phyloP scores from a whole-genome alignment of 306 rosid species.

The Gillenia trifoliata region DNA sequence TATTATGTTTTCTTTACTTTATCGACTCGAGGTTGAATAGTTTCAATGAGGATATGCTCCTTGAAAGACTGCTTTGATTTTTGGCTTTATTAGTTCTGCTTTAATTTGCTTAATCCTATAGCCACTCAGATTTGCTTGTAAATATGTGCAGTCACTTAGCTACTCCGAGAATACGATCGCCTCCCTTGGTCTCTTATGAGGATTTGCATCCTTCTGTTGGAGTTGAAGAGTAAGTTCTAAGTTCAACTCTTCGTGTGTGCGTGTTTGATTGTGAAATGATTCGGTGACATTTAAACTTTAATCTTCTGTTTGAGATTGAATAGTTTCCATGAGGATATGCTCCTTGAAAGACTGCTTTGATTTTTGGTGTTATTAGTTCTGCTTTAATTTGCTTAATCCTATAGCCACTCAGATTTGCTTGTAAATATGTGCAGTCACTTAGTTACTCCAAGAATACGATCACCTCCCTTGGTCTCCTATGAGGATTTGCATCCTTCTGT shows the following conservation, averaged over 20 bases:
- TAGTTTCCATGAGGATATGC: not conserved
- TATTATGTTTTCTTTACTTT: not conserved
- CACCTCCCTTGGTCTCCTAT: slow-evolving; percentile 30
- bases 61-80: not conserved
- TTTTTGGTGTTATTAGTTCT: not conserved
- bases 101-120: slow-evolving; percentile 17
- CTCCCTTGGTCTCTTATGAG: slow-evolving; percentile 27
- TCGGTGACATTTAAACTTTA: not conserved
- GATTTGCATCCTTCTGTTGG: slow-evolving; percentile 27
- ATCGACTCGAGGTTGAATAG: not conserved
- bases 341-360: not conserved
- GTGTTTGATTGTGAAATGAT: not conserved
- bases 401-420: slow-evolving; percentile 17
- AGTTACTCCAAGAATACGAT: slow-evolving; percentile 24
- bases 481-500: slow-evolving; percentile 25
- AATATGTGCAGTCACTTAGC: slow-evolving; percentile 24
- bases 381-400: slow-evolving; percentile 20
- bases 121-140: slow-evolving; percentile 20
- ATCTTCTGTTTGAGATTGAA: not conserved
- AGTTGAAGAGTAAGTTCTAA: slow-evolving; percentile 44
- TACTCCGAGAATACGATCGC: slow-evolving; percentile 29
- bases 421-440: slow-evolving; percentile 26
- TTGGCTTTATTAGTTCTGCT: not conserved
- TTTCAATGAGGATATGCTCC: not conserved
- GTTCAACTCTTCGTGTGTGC: slow-evolving; percentile 15